Conservation (phyloP, 345 rosid genomes). For the Brassica napus region DNA sequence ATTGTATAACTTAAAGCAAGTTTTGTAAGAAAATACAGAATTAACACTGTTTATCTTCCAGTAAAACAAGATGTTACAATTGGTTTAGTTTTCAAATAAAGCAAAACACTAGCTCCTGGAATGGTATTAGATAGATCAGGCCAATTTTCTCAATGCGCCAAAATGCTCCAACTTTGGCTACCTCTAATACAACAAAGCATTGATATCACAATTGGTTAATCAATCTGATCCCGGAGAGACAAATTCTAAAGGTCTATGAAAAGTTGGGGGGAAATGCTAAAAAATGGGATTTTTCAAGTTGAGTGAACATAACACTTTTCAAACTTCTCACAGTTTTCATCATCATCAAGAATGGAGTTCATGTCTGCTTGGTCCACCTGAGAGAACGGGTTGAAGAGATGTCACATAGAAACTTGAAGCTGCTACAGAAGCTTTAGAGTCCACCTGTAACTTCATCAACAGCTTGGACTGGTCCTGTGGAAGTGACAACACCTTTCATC, state of each 20-base stretch:
- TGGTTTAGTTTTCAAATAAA: not conserved
- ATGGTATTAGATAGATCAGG: not conserved
- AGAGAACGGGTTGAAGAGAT: constrained; percentile 1
- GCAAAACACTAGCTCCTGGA: not conserved
- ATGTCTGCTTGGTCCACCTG: constrained; percentile 25
- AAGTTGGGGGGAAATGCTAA: not conserved
- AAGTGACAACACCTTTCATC: not conserved
- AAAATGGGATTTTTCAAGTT: not conserved
- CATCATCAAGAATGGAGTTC: not conserved
- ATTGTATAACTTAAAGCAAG: not conserved
- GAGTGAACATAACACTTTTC: not conserved
- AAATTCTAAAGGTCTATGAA: constrained; percentile 4
- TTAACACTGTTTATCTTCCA: not conserved
- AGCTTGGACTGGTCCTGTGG: constrained; percentile 81
- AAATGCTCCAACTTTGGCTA: not conserved
- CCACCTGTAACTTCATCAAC: constrained; percentile 94
- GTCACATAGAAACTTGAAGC: not conserved
- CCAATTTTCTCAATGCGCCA: too few species aligned
- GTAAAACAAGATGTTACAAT: constrained; percentile 11
- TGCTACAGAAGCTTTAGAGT: constrained; percentile 66
- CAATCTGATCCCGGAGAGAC: not conserved
- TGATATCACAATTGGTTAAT: constrained; percentile 15
- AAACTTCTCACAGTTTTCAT: not conserved
- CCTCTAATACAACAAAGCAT: not conserved
- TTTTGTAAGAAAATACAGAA: not conserved